Evolutionary conservation across 2,329 filamentous ascomycete species (phyloP).

Genomic region (Kalaharituber pfeilii): DNA sequence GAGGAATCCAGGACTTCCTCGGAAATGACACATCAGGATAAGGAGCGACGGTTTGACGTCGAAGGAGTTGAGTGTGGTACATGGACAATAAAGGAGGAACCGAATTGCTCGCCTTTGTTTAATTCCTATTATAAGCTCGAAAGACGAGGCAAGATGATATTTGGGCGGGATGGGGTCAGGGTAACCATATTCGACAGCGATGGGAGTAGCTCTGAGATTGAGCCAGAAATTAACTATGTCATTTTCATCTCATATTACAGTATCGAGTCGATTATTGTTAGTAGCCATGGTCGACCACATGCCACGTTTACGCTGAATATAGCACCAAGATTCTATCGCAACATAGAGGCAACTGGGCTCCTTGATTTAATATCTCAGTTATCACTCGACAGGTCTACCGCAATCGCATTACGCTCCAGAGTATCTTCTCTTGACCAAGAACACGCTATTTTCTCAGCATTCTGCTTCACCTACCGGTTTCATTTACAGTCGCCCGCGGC

Average conservation of each 20-base stretch:
- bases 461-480: conserved; percentile 37
- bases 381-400: background rate
- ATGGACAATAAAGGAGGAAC: conserved; percentile 28
- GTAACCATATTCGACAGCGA: conserved; percentile 24
- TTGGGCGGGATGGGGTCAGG: conserved; percentile 26
- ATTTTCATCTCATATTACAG: background rate
- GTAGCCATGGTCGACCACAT: background rate
- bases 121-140: conserved; percentile 29
- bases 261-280: background rate
- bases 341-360: background rate
- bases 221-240: background rate
- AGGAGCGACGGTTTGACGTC: conserved; percentile 25
- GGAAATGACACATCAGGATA: conserved; percentile 9
- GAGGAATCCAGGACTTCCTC: conserved; percentile 17
- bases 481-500: conserved; percentile 23
- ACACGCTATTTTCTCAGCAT: conserved; percentile 29
- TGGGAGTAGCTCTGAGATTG: background rate
- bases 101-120: conserved; percentile 28
- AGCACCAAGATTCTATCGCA: conserved; percentile 1
- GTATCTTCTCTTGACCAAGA: conserved; percentile 26
- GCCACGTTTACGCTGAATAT: conserved; percentile 2
- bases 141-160: conserved; percentile 27
- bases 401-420: conserved; percentile 25
- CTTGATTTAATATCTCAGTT: background rate
- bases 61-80: conserved; percentile 29